phyloP scores from a whole-genome alignment of 106 monocot genomes.

The Posidonia australis region DNA sequence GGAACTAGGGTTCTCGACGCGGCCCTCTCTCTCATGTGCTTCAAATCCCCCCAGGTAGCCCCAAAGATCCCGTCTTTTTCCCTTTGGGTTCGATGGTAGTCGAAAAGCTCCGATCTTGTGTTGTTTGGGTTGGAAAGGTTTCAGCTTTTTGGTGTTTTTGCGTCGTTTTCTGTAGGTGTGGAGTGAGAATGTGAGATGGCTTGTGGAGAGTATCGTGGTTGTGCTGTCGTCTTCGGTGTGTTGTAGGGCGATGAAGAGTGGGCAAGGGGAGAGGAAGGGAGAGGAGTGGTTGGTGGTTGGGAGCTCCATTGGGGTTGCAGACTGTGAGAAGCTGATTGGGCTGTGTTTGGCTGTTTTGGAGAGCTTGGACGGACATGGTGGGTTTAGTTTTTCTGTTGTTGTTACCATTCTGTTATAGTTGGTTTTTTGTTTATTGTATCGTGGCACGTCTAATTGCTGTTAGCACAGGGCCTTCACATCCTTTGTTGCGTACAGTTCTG shows the following conservation, averaged over 20 bases:
- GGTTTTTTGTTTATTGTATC: background rate
- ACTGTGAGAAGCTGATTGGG: slow-evolving; percentile 36
- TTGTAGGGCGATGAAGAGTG: slow-evolving; percentile 27
- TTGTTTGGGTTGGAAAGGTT: background rate
- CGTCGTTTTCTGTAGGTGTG: slow-evolving; percentile 18
- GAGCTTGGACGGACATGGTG: slow-evolving; percentile 29
- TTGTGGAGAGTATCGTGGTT: slow-evolving; percentile 35
- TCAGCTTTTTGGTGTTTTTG: background rate
- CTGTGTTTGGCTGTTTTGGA: slow-evolving; percentile 33
- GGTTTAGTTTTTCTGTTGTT: background rate
- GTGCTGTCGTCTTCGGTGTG: slow-evolving; percentile 37
- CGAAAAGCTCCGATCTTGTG: background rate
- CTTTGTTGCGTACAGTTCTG: slow-evolving; percentile 31
- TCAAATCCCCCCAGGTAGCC: slow-evolving; percentile 38
- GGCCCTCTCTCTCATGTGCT: slow-evolving; percentile 73
- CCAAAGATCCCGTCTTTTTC: background rate
- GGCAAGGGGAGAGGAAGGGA: slow-evolving; percentile 7
- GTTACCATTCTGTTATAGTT: no score
- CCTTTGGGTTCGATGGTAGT: background rate
- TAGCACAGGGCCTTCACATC: slow-evolving; percentile 18
- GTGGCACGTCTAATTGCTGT: background rate
- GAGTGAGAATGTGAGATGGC: slow-evolving; percentile 27
- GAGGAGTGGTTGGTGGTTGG: slow-evolving; percentile 45
- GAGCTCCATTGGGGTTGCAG: slow-evolving; percentile 29
- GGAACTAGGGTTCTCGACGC: slow-evolving; percentile 58